Base-by-base conservation (phyloP, 768 basidiomycete species). In the Coprinellus micaceus region DNA sequence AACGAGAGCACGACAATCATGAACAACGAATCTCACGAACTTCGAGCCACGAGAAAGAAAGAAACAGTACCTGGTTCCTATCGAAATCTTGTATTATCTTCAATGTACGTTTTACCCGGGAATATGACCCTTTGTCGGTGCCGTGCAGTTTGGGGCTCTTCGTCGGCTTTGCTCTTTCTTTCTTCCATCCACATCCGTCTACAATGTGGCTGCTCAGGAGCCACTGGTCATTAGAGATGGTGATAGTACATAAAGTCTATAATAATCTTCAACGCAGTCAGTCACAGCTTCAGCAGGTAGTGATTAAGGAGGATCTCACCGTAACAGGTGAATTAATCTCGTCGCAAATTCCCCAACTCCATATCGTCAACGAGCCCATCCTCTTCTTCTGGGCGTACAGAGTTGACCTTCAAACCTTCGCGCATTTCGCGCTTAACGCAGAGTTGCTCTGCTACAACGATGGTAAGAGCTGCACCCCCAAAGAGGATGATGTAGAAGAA, bases 401-500 rank as follows among this genome's bases (percentile, higher is more conserved):
- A 69, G 37, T 73, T 69, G 37, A 89, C 78, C 19, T 72, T 77
- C 58, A 96, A 71, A 7, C 93, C 94, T 66, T 95, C 92, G 19
- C 75, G 73, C 92, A 97, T 92, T 73, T 97, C 94, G 41, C 94
- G 76, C 63, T 82, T 85, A 25, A 96, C 89, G 67, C 96, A 95
- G 25, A 97, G 76, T 64, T 98, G 94, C 67, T 99, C 97, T 1
- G 93, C 90, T 12, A 87, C 69, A 52, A 94, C 77, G 59, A 98
- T 82, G 58, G 86, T 89, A 37, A 87, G 63, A n/a, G 83, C 74
- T 6, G 91, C 80, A 43, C 91, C 86, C 39, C 75, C 73, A n/a
- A 81, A 70, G 67, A 95, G 76, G 49, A 95, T 78, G 46, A 85
- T 65, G 94, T 95, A 99, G 77, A 91, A 98, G 78, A 96, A 98